A percentile compares a stretch with the other conserved stretches of the same genome.
phyloP scores from a whole-genome alignment of 139 green algal species.

The Coelastrella sp. region DNA sequence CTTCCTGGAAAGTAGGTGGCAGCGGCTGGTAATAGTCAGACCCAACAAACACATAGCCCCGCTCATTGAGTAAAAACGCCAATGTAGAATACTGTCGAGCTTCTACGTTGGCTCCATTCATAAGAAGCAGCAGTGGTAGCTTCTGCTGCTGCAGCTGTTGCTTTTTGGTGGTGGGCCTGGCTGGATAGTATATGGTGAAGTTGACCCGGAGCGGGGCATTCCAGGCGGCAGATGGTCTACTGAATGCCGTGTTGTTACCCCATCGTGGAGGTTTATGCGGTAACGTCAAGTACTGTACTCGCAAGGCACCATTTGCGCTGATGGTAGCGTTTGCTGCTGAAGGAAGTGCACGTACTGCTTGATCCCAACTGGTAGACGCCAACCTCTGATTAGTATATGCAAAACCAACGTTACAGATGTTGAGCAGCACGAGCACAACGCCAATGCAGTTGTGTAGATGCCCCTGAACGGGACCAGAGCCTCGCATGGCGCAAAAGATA shows the following conservation, averaged over 20 bases:
- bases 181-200: not conserved
- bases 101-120: constrained; percentile 32
- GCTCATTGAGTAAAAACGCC: not conserved
- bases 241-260: not conserved
- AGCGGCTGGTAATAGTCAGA: constrained; percentile 26
- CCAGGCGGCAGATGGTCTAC: too few relatives aligned
- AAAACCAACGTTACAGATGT: too few relatives aligned
- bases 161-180: not conserved
- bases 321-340: not conserved
- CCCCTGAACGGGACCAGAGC: too few relatives aligned
- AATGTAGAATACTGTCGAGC: not conserved
- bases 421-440: not conserved
- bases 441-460: too few relatives aligned
- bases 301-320: not conserved
- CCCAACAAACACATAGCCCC: constrained; percentile 7
- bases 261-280: not conserved
- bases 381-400: too few relatives aligned
- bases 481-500: too few relatives aligned
- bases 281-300: not conserved
- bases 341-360: too few relatives aligned
- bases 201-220: not conserved
- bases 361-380: too few relatives aligned
- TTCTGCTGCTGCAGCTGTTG: not conserved
- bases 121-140: constrained; percentile 6
- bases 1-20: not conserved